Conservation (phyloP, 768 basidiomycete species). For the Hemileccinum impolitum region DNA sequence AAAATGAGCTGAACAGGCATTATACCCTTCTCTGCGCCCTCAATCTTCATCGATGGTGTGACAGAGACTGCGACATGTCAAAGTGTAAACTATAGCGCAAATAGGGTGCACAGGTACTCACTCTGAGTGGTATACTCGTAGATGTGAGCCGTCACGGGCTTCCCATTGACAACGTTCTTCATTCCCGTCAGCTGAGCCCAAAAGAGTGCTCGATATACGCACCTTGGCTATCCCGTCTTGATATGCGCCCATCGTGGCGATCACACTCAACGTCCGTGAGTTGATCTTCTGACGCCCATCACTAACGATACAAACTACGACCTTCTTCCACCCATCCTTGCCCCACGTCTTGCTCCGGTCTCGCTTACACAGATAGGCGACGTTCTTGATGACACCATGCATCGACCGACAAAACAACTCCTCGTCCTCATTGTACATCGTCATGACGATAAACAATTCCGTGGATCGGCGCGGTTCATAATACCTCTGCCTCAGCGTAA, state of each 20-base stretch:
- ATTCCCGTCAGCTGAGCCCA: conserved; percentile 2
- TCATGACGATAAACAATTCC: conserved; percentile 96
- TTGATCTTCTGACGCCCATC: conserved; percentile 88
- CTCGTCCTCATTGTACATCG: conserved; percentile 97
- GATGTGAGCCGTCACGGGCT: conserved; percentile 83
- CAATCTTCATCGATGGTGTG: conserved; percentile 75
- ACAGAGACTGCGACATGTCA: conserved; percentile 59
- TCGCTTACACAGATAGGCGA: conserved; percentile 83
- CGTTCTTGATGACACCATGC: conserved; percentile 95
- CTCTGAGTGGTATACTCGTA: conserved; percentile 95
- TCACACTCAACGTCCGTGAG: conserved; percentile 73
- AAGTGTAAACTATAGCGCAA: conserved; percentile 1
- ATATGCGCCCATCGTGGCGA: conserved; percentile 92
- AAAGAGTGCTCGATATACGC: conserved; percentile 10
- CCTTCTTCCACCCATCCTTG: conserved; percentile 97
- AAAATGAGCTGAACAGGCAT: conserved; percentile 93
- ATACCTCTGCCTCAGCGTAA: conserved; percentile 85
- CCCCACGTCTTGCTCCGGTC: conserved; percentile 94
- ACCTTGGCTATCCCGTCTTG: conserved; percentile 92
- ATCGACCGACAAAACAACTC: conserved; percentile 88
- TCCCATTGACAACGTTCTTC: conserved; percentile 73
- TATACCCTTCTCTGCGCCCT: conserved; percentile 71
- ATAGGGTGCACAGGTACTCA: conserved; percentile 24
- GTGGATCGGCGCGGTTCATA: conserved; percentile 90
- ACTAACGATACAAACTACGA: conserved; percentile 88